Evolutionary conservation across 495 filamentous ascomycete genomes (phyloP).

Genomic region (Poronia punctata): DNA sequence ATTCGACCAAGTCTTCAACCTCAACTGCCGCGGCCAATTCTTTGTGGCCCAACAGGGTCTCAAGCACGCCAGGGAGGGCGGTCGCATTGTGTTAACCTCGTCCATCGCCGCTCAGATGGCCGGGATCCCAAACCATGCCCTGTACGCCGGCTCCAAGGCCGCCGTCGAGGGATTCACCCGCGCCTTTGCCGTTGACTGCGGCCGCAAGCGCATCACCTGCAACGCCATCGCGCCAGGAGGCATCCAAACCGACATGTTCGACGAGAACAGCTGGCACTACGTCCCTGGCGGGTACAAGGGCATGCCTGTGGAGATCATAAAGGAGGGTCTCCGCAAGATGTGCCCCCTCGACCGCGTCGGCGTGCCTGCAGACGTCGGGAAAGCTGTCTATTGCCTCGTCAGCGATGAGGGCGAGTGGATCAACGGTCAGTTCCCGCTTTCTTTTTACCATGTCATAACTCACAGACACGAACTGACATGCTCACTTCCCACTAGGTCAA

Average conservation of each 20-base stretch:
- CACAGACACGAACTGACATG: conserved; percentile 6
- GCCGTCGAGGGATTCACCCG: conserved; percentile 52
- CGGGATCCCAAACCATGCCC: conserved; percentile 55
- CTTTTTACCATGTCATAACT: background rate
- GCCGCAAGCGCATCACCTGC: conserved; percentile 46
- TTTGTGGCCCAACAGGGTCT: conserved; percentile 68
- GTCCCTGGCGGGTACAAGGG: conserved; percentile 46
- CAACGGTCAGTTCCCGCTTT: conserved; percentile 39
- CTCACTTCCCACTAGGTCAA: conserved; percentile 26
- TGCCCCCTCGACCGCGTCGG: conserved; percentile 47
- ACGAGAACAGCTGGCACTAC: conserved; percentile 55
- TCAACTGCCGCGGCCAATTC: conserved; percentile 77
- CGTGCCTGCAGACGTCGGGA: conserved; percentile 48
- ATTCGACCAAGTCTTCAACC: conserved; percentile 70
- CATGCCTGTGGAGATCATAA: conserved; percentile 26
- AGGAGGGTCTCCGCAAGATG: conserved; percentile 36
- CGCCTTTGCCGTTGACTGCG: conserved; percentile 47
- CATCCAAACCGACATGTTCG: conserved; percentile 66
- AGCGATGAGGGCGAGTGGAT: conserved; percentile 55
- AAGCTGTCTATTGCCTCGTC: conserved; percentile 47
- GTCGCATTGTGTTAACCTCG: conserved; percentile 56
- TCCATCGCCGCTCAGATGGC: conserved; percentile 59
- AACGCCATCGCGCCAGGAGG: conserved; percentile 61
- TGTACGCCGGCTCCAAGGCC: conserved; percentile 54
- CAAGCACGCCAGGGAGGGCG: conserved; percentile 53